Evolutionary conservation across 2,329 filamentous ascomycete species (phyloP).

Genomic region (Neopestalotiopsis rosae): DNA sequence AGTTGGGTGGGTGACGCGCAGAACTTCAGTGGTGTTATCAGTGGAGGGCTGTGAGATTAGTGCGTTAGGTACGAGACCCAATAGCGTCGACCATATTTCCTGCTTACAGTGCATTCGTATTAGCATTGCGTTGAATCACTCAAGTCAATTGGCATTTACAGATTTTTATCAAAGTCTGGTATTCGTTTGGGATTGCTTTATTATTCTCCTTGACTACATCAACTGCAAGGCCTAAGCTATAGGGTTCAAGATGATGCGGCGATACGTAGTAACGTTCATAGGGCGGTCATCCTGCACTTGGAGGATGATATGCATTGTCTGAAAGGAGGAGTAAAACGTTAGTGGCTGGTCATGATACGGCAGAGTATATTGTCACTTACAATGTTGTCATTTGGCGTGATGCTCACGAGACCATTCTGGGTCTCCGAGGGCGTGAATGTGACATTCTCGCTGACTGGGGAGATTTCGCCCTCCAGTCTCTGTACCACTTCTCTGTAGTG

Average conservation of each 20-base stretch:
- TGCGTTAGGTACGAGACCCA: not conserved
- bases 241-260: not conserved
- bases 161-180: not conserved
- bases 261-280: slow-evolving; percentile 1
- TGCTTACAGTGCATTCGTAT: no score
- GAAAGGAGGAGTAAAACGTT: not conserved
- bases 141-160: not conserved
- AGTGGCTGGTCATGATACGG: not conserved
- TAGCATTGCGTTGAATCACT: no score
- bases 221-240: not conserved
- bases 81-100: not conserved
- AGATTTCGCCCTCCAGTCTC: not conserved
- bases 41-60: not conserved
- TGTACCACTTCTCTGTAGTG: slow-evolving; percentile 10
- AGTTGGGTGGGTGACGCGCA: not conserved
- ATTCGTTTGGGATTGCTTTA: not conserved
- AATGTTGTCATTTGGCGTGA: not conserved
- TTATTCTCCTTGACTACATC: not conserved
- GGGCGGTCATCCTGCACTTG: slow-evolving; percentile 3
- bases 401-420: not conserved
- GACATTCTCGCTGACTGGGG: not conserved
- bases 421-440: not conserved
- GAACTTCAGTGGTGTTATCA: not conserved
- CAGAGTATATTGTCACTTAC: not conserved
- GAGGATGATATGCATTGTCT: slow-evolving; percentile 9